These are phyloP conservation scores for Zoysia japonica DNA, from an alignment of 176 grass and related monocot genomes.

Conservation along the genomic window DNA sequence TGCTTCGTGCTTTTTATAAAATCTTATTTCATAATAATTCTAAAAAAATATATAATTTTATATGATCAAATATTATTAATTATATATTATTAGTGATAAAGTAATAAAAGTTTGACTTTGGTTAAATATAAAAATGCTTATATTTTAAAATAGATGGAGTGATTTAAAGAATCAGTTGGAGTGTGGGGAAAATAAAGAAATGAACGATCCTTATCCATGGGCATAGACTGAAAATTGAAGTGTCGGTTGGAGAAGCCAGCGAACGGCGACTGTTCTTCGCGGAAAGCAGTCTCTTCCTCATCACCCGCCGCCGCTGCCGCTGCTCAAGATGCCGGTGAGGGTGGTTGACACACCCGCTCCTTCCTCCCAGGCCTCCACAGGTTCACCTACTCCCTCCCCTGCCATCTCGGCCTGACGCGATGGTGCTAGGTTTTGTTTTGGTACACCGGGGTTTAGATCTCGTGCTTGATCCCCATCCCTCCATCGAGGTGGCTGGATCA, in stretches of 20 bases:
- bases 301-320: slow-evolving; percentile 14
- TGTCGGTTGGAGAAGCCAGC: neutral
- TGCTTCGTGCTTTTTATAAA: no score
- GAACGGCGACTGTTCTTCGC: neutral
- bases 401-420: neutral
- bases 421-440: neutral
- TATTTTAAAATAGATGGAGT: no score
- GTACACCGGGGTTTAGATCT: slow-evolving; percentile 26
- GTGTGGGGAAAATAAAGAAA: no score
- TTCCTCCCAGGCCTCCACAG: slow-evolving; percentile 63
- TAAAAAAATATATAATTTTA: no score
- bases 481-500: neutral
- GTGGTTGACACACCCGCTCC: slow-evolving; percentile 69
- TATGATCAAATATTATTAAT: no score
- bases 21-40: no score
- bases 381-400: slow-evolving; percentile 8
- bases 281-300: slow-evolving; percentile 16
- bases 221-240: no score
- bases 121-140: no score
- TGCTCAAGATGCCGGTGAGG: slow-evolving; percentile 72
- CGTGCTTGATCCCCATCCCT: neutral
- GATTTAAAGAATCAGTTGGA: no score
- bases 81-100: no score
- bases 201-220: no score
- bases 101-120: no score